Evolutionary conservation across 1,139 yeast species (phyloP), one percentile per base, ranked within the genome.

Genomic region (Saccharomyces hybrid): DNA sequence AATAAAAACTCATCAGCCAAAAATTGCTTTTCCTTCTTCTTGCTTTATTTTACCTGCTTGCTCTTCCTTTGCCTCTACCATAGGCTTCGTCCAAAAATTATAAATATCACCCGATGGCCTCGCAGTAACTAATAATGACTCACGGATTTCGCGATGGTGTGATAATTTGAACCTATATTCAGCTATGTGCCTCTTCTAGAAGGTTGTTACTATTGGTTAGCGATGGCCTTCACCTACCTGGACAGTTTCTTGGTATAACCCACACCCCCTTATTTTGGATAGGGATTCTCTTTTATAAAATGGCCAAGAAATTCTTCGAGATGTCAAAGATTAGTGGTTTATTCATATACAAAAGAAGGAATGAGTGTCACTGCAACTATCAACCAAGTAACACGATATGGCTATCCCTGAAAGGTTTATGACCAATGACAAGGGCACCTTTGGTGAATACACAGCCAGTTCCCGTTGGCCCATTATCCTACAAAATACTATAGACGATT

Each of bases 391-490:
- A 41, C 5, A 46, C 2, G 27, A 16, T 25, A 48, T 49, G 51
- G 41, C 51, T 26, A 26, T 49, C 23, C 51, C 51, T 16, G 42
- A 46, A 41, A 49, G 51, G 29, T 49, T 34, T 27, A 31, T 49
- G 47, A 49, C 51, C 46, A 80, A 80, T 69, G 95, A 89, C 66
- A 71, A 75, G 49, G 78, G 78, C 57, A 86, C 97, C 6, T 93
- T 93, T 69, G 98, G 96, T 8, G 83, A 79, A 66, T 77, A 82
- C 34, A 90, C 98, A 0, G 88, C 88, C 11, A 79, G 81, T 59
- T 78, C 77, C 50, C 83, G 99, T 70, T 93, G 98, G 97, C 95
- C 96, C 38, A 82, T 82, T 53, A 88, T 91, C 61, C 69, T 91
- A 50, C 77, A 80, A 31, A 86, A 84, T 28, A 82, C 84, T 34